These are phyloP conservation scores for Coemansia sp. DNA, from an alignment of 192 early-diverging fungal species.

Conservation along the genomic window DNA sequence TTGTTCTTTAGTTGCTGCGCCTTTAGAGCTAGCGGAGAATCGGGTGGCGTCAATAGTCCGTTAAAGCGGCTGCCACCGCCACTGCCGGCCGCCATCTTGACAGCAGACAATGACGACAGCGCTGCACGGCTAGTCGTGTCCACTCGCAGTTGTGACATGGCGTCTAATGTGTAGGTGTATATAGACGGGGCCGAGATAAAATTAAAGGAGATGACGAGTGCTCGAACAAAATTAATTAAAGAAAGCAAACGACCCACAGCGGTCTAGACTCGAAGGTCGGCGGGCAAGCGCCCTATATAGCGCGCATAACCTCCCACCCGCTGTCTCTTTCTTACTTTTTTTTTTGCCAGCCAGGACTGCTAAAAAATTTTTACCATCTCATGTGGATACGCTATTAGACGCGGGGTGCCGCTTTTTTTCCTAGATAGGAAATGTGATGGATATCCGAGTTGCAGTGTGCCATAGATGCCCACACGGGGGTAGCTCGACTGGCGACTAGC, in stretches of 20 bases:
- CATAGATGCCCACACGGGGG: background rate
- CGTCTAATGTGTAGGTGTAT: background rate
- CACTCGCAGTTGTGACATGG: conserved; percentile 4
- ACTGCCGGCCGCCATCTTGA: background rate
- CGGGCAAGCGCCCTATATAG: background rate
- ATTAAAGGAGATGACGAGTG: background rate
- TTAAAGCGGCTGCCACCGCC: background rate
- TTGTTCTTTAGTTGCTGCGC: background rate
- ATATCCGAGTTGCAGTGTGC: background rate
- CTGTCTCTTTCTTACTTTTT: background rate
- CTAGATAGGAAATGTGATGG: background rate
- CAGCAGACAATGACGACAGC: conserved; percentile 3
- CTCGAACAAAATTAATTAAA: background rate
- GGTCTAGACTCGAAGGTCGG: conserved; percentile 3
- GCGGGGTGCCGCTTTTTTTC: background rate
- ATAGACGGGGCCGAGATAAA: background rate
- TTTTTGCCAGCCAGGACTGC: background rate
- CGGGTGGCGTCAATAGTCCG: conserved; percentile 38
- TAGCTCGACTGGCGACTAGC: background rate
- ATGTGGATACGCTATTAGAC: background rate
- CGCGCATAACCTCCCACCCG: background rate
- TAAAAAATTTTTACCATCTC: too few relatives aligned
- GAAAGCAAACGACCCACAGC: background rate
- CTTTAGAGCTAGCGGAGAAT: conserved; percentile 26
- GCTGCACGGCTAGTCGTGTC: background rate